Percentiles rank a stretch among this genome's conserved stretches.
Evolutionary conservation across 768 basidiomycete species (phyloP).

Genomic region (Suillus plorans): DNA sequence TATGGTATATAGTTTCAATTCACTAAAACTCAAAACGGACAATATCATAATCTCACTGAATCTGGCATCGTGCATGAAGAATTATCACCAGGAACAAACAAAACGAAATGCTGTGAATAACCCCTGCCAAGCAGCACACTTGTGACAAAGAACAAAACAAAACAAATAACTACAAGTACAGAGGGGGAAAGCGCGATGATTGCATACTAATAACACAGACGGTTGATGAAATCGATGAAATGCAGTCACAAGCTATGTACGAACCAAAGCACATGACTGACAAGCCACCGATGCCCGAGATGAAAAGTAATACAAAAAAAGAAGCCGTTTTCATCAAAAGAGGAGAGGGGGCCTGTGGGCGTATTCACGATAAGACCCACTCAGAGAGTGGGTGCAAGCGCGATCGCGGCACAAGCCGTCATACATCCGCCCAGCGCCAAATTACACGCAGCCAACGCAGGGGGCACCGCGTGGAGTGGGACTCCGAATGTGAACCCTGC

Average conservation of each 20-base stretch:
- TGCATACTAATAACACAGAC: neutral
- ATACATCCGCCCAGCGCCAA: slow-evolving; percentile 23
- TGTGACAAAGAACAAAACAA: neutral
- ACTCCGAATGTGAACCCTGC: slow-evolving; percentile 27
- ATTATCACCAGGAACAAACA: neutral
- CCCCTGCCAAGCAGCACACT: neutral
- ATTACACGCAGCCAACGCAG: slow-evolving; percentile 24
- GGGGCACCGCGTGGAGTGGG: slow-evolving; percentile 18
- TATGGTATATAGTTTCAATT: neutral
- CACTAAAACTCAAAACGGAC: neutral
- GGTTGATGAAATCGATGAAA: neutral
- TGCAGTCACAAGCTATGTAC: neutral
- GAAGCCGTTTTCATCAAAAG: neutral
- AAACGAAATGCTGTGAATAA: neutral
- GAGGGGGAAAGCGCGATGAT: neutral
- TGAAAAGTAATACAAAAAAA: neutral
- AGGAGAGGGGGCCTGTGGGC: neutral
- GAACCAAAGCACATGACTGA: neutral
- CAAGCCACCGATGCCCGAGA: neutral
- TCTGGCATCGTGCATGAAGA: neutral
- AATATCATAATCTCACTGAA: neutral
- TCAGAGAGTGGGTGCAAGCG: slow-evolving; percentile 27
- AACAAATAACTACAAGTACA: neutral
- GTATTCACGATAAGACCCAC: neutral
- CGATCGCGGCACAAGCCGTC: slow-evolving; percentile 20